Conservation (phyloP, 1,284 basidiomycete genomes). For the Irpex sp. region DNA sequence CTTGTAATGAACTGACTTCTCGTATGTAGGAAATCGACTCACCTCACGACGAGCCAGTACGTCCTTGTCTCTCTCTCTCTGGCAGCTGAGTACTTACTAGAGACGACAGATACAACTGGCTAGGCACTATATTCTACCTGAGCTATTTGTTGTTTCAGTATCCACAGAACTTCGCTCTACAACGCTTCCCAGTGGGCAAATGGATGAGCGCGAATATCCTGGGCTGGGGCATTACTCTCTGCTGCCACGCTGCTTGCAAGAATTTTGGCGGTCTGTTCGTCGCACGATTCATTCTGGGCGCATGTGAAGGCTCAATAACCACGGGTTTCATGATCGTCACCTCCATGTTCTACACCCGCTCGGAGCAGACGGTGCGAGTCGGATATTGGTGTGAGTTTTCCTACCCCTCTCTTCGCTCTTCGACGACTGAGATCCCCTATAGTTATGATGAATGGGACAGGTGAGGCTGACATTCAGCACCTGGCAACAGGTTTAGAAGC, state of each 20-base stretch:
- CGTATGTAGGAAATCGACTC: not conserved
- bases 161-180: conserved; percentile 64
- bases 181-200: conserved; percentile 66
- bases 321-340: conserved; percentile 47
- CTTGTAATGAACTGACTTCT: not conserved
- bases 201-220: conserved; percentile 58
- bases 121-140: conserved; percentile 61
- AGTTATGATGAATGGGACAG: conserved; percentile 27
- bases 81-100: not conserved
- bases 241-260: conserved; percentile 43
- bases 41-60: conserved; percentile 16
- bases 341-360: conserved; percentile 49
- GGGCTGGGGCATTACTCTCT: conserved; percentile 39
- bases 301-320: conserved; percentile 50
- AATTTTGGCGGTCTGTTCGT: conserved; percentile 44
- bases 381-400: conserved; percentile 42
- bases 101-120: conserved; percentile 31
- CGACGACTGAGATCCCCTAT: not conserved
- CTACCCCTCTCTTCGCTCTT: not conserved
- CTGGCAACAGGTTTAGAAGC: not conserved
- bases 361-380: conserved; percentile 43
- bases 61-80: not conserved
- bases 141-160: conserved; percentile 60
- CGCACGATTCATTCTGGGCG: conserved; percentile 42
- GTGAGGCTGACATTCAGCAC: conserved; percentile 8